Evolutionary conservation across 2,329 filamentous ascomycete species (phyloP).

Genomic region (Torrubiellomyces zombiae): DNA sequence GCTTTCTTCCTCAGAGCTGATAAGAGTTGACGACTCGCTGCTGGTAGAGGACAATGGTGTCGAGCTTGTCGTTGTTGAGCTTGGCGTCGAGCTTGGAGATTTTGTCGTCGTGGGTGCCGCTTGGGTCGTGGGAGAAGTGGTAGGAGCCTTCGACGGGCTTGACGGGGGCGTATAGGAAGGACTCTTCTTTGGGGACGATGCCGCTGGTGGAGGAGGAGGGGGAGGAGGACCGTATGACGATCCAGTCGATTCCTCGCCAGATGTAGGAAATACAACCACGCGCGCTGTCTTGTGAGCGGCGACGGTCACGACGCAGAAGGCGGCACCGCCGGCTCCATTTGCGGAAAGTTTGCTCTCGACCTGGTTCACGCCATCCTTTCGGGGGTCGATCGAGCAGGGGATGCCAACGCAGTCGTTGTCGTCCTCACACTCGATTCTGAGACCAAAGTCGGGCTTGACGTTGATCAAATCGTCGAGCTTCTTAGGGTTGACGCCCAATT

Average conservation of each 20-base stretch:
- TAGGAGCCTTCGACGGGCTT: constrained; percentile 5
- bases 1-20: constrained; percentile 2
- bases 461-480: constrained; percentile 35
- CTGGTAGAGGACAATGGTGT: constrained; percentile 4
- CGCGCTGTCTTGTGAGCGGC: constrained; percentile 47
- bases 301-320: constrained; percentile 65
- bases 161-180: background rate
- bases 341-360: constrained; percentile 38
- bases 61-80: constrained; percentile 3
- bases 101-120: constrained; percentile 3
- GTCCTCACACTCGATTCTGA: constrained; percentile 53
- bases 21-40: constrained; percentile 2
- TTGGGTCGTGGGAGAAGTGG: constrained; percentile 4
- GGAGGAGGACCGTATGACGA: constrained; percentile 3
- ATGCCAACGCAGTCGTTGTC: constrained; percentile 50
- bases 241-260: constrained; percentile 14
- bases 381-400: constrained; percentile 57
- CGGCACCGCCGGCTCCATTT: constrained; percentile 48
- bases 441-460: constrained; percentile 45
- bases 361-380: constrained; percentile 31
- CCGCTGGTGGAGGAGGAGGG: constrained; percentile 1
- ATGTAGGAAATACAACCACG: constrained; percentile 44
- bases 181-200: too few relatives aligned
- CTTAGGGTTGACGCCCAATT: constrained; percentile 65
- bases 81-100: background rate